A percentile compares a stretch with the other conserved stretches of the same genome.
Evolutionary conservation across 306 rosid species (phyloP).

Genomic region (Quillaja saponaria): DNA sequence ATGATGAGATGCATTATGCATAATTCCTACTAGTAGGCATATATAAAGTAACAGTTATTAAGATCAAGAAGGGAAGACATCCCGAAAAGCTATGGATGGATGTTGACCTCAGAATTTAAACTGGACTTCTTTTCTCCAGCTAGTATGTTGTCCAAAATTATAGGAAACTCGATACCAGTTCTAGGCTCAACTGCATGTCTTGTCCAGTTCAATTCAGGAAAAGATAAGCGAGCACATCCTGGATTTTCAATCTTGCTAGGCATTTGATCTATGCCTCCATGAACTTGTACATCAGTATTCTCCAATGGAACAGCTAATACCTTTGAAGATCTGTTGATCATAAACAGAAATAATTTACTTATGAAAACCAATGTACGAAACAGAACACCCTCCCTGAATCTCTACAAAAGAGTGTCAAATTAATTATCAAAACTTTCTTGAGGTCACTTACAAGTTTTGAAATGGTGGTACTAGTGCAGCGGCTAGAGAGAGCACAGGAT

Average conservation of each 20-base stretch:
- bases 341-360: constrained; percentile 22
- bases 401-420: not conserved
- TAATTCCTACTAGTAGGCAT: not conserved
- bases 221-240: constrained; percentile 48
- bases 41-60: constrained; percentile 5
- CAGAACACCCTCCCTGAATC: not conserved
- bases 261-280: constrained; percentile 46
- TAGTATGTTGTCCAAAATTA: constrained; percentile 52
- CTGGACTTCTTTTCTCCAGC: constrained; percentile 48
- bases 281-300: constrained; percentile 48
- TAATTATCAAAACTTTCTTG: constrained; percentile 24
- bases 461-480: constrained; percentile 79
- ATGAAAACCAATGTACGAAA: constrained; percentile 7
- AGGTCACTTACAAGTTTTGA: constrained; percentile 60
- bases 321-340: constrained; percentile 64
- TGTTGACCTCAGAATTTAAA: constrained; percentile 69
- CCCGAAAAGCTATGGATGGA: constrained; percentile 13
- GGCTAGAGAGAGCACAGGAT: constrained; percentile 61
- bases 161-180: constrained; percentile 92
- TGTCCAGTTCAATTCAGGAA: constrained; percentile 51
- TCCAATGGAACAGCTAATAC: constrained; percentile 55
- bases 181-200: constrained; percentile 73
- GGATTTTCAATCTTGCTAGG: constrained; percentile 58
- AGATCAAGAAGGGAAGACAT: constrained; percentile 9
- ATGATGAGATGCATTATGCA: constrained; percentile 14